A percentile compares a stretch with the other conserved stretches of the same genome.
These are phyloP conservation scores for Venturia pyrina DNA, from an alignment of 2,329 filamentous ascomycete species.

Conservation along the genomic window DNA sequence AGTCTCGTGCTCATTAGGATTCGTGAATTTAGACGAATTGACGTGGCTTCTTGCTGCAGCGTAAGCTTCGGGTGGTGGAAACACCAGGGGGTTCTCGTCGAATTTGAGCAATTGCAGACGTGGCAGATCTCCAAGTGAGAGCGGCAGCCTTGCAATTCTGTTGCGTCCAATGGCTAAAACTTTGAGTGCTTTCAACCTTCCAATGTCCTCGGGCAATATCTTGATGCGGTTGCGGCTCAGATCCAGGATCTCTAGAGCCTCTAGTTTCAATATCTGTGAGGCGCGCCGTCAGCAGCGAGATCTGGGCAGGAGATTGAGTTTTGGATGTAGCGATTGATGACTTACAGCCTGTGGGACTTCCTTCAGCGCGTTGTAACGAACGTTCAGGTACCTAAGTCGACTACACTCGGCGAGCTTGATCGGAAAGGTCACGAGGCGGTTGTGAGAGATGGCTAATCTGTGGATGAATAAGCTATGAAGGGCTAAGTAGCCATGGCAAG, in stretches of 20 bases:
- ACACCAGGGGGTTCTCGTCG: conserved; percentile 75
- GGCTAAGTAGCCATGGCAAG: conserved; percentile 2
- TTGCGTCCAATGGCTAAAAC: conserved; percentile 84
- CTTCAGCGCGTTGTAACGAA: conserved; percentile 63
- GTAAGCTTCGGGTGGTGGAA: conserved; percentile 49
- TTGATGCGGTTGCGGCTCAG: conserved; percentile 80
- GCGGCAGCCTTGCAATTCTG: conserved; percentile 71
- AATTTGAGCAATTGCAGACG: conserved; percentile 84
- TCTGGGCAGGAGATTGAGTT: not conserved
- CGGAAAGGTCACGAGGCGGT: conserved; percentile 61
- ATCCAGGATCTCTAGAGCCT: conserved; percentile 84
- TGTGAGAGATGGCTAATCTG: conserved; percentile 74
- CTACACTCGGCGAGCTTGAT: conserved; percentile 64
- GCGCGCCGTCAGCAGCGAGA: conserved; percentile 17
- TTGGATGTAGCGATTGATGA: conserved; percentile 15
- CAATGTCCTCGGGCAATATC: conserved; percentile 67
- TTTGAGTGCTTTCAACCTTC: conserved; percentile 72
- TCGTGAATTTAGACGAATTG: not conserved
- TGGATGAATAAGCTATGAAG: conserved; percentile 17
- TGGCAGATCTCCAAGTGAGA: conserved; percentile 79
- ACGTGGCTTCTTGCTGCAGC: conserved; percentile 14
- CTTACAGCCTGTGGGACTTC: conserved; percentile 56
- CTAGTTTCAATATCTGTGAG: conserved; percentile 69
- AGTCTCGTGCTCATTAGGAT: conserved; percentile 46
- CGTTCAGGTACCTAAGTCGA: conserved; percentile 69